phyloP scores from a whole-genome alignment of 768 basidiomycete species.

The Tephrocybe sp. region DNA sequence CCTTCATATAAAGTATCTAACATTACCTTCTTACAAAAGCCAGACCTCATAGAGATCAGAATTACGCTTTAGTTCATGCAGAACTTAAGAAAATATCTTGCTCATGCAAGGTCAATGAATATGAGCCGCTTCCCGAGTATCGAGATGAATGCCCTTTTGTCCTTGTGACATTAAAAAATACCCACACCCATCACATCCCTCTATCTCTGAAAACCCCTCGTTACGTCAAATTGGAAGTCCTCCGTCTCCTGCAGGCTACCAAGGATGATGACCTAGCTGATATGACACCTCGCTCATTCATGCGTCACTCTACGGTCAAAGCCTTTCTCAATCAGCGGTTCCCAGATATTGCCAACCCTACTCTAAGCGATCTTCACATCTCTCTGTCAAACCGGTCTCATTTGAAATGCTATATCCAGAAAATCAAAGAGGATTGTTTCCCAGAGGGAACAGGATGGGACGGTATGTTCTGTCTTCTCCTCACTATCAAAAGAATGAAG shows the following conservation, averaged over 20 bases:
- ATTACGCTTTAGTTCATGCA: constrained; percentile 6
- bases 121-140: constrained; percentile 13
- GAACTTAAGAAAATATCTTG: constrained; percentile 8
- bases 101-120: constrained; percentile 12
- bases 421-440: constrained; percentile 9
- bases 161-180: constrained; percentile 9
- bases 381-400: constrained; percentile 24
- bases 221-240: not conserved
- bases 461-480: not conserved
- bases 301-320: constrained; percentile 19
- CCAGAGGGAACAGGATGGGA: constrained; percentile 19
- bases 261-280: constrained; percentile 18
- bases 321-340: constrained; percentile 11
- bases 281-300: constrained; percentile 21
- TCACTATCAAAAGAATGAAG: too few relatives aligned
- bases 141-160: constrained; percentile 13
- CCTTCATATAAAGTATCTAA: too few relatives aligned
- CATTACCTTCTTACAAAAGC: too few relatives aligned
- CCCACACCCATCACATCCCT: constrained; percentile 21
- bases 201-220: constrained; percentile 21
- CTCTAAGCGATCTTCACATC: constrained; percentile 22
- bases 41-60: too few relatives aligned
- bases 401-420: constrained; percentile 19
- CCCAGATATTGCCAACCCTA: constrained; percentile 13
- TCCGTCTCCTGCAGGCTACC: not conserved